Percentiles rank a stretch among this genome's conserved stretches.
phyloP scores from a whole-genome alignment of 768 basidiomycete genomes.

The Amanita pseudoporphyria region DNA sequence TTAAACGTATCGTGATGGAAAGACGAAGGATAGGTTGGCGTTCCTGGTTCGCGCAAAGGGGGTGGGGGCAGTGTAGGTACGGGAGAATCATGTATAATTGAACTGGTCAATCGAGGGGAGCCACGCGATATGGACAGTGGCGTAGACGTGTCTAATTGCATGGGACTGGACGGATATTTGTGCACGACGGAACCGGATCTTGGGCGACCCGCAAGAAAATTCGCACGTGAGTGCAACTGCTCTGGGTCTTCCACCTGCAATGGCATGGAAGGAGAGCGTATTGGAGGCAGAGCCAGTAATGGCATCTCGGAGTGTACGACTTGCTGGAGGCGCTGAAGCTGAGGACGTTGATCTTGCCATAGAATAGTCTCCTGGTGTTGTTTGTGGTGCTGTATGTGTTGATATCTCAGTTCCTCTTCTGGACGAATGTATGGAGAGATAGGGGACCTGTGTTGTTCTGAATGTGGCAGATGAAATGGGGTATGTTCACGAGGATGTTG shows the following conservation, averaged over 20 bases:
- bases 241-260: slow-evolving; percentile 5
- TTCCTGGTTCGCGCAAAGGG: background rate
- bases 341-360: slow-evolving; percentile 2
- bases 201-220: background rate
- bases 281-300: background rate
- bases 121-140: slow-evolving; percentile 1
- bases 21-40: background rate
- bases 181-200: slow-evolving; percentile 2
- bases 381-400: slow-evolving; percentile 11
- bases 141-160: slow-evolving; percentile 2
- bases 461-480: background rate
- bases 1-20: background rate
- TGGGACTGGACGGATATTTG: slow-evolving; percentile 5
- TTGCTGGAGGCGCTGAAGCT: slow-evolving; percentile 1
- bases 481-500: slow-evolving; percentile 1
- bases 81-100: background rate
- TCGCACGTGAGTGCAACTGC: slow-evolving; percentile 2
- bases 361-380: slow-evolving; percentile 7
- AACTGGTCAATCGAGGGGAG: slow-evolving; percentile 1
- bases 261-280: slow-evolving; percentile 5
- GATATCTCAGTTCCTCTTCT: slow-evolving; percentile 16
- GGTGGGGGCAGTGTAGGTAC: background rate
- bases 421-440: slow-evolving; percentile 9
- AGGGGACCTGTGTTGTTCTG: slow-evolving; percentile 13
- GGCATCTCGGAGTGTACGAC: background rate